These are phyloP conservation scores for Ophiostoma ips DNA, from an alignment of 2,329 filamentous ascomycete genomes.

Conservation along the genomic window DNA sequence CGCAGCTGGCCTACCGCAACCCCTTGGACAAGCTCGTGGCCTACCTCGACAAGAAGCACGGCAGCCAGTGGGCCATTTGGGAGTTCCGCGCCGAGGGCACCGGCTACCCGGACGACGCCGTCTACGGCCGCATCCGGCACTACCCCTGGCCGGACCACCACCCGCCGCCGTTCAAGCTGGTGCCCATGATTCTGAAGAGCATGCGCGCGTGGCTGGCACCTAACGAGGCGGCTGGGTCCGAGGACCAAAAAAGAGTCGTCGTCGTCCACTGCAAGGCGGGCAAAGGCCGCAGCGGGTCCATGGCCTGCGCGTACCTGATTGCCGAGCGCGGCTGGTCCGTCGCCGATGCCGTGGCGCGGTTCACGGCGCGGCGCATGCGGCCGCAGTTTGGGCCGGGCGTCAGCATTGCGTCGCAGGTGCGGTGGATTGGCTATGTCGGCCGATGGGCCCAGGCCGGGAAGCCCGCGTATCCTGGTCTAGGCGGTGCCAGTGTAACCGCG, in stretches of 20 bases:
- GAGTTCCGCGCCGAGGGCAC: constrained; percentile 96
- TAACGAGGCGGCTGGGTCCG: constrained; percentile 16
- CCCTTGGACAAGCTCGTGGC: constrained; percentile 74
- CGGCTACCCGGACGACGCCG: constrained; percentile 81
- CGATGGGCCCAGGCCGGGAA: constrained; percentile 56
- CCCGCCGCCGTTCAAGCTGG: constrained; percentile 78
- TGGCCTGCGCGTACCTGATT: constrained; percentile 80
- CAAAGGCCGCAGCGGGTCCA: constrained; percentile 82
- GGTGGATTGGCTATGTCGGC: constrained; percentile 81
- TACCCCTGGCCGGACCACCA: constrained; percentile 97
- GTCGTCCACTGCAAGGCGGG: constrained; percentile 97
- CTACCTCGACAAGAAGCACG: constrained; percentile 79
- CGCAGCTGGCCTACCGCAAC: constrained; percentile 85
- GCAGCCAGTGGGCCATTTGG: constrained; percentile 83
- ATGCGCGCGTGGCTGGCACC: constrained; percentile 77
- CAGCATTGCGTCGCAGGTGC: constrained; percentile 80
- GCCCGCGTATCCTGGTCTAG: constrained; percentile 33
- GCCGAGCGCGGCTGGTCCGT: constrained; percentile 57
- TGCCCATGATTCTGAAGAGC: constrained; percentile 78
- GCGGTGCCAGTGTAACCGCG: too few species aligned
- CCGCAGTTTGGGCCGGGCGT: constrained; percentile 74
- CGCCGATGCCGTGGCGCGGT: constrained; percentile 38
- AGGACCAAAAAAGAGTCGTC: constrained; percentile 43
- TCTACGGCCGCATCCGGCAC: constrained; percentile 74
- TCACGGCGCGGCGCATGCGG: constrained; percentile 77